Conservation (phyloP, 441 rosid species). For the Populus trichocarpa region DNA sequence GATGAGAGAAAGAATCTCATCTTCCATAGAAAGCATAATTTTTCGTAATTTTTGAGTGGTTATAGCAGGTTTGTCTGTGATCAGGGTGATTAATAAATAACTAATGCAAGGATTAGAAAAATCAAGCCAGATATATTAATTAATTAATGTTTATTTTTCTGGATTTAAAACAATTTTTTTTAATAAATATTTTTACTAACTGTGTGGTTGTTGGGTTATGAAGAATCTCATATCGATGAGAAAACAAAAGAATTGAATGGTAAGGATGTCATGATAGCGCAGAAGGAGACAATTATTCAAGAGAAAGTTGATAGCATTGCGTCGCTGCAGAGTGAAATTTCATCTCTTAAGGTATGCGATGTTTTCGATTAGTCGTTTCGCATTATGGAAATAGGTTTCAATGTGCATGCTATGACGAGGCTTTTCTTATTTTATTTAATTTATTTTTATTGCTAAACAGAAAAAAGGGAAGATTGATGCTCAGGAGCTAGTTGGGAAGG, state of each 20-base stretch:
- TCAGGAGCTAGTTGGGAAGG: conserved; percentile 66
- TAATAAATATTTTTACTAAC: no score
- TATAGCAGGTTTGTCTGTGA: neutral
- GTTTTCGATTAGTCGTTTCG: neutral
- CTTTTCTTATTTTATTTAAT: neutral
- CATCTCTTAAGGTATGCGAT: conserved; percentile 54
- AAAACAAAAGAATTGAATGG: conserved; percentile 48
- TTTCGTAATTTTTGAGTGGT: neutral
- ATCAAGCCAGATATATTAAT: neutral
- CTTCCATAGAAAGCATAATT: neutral
- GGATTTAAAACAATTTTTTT: neutral
- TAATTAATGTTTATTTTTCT: neutral
- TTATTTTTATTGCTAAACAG: conserved; percentile 22
- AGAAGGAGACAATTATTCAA: conserved; percentile 60
- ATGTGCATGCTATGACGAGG: neutral
- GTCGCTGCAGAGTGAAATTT: conserved; percentile 60
- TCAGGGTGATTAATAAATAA: neutral
- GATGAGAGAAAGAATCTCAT: neutral
- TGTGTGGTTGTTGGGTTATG: conserved; percentile 12
- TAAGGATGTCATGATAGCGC: conserved; percentile 51
- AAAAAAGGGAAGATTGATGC: conserved; percentile 53
- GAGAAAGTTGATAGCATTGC: conserved; percentile 51
- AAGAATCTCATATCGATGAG: conserved; percentile 66
- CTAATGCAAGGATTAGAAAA: neutral
- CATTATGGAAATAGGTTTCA: neutral